A percentile compares a stretch with the other conserved stretches of the same genome.
phyloP scores from a whole-genome alignment of 345 rosid genomes.

The Leavenworthia alabamica region DNA sequence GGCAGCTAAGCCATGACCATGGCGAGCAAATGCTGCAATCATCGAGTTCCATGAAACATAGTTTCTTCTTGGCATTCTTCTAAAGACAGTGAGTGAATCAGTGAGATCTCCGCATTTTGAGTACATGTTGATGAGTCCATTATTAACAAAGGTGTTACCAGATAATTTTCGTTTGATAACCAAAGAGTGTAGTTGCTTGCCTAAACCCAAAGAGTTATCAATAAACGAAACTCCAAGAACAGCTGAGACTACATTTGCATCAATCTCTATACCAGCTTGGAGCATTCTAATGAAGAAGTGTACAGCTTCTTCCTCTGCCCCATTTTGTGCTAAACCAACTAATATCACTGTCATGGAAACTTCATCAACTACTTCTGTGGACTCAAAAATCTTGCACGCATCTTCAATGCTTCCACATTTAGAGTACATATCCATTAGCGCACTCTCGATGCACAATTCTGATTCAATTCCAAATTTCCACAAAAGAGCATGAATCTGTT shows the following conservation, averaged over 20 bases:
- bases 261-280: conserved; percentile 53
- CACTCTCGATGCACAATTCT: conserved; percentile 66
- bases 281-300: conserved; percentile 63
- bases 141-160: conserved; percentile 53
- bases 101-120: conserved; percentile 74
- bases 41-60: conserved; percentile 86
- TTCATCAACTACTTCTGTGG: conserved; percentile 53
- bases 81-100: conserved; percentile 60
- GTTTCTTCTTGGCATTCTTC: conserved; percentile 48
- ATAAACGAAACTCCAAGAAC: conserved; percentile 64
- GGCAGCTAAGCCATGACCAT: conserved; percentile 56
- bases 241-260: conserved; percentile 70
- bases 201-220: conserved; percentile 58
- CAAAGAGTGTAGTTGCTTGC: conserved; percentile 78
- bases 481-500: conserved; percentile 63
- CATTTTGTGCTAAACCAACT: conserved; percentile 74
- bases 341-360: conserved; percentile 84
- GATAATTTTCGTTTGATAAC: conserved; percentile 54
- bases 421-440: conserved; percentile 87
- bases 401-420: conserved; percentile 74
- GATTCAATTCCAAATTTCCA: conserved; percentile 68
- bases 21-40: conserved; percentile 89
- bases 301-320: conserved; percentile 74
- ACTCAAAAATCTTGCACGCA: conserved; percentile 65
- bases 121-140: conserved; percentile 89